Evolutionary conservation across 2,329 filamentous ascomycete species (phyloP).

Genomic region (Ophiostoma ips): DNA sequence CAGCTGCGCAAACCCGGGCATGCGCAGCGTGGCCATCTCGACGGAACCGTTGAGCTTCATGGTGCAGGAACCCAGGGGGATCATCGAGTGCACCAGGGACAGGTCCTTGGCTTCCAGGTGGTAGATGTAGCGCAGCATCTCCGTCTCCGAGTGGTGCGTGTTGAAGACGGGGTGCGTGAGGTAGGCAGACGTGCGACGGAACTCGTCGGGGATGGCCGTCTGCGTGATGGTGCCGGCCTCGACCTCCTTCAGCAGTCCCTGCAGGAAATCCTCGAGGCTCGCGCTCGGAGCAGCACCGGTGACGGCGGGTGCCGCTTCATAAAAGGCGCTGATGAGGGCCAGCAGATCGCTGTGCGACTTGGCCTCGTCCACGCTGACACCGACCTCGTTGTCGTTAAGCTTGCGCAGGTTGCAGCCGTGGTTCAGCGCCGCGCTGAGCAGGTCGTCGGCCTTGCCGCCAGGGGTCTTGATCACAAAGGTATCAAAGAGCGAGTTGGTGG

Average conservation of each 20-base stretch:
- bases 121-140: constrained; percentile 84
- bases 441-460: constrained; percentile 28
- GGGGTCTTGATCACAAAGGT: constrained; percentile 54
- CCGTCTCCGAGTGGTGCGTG: constrained; percentile 85
- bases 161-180: constrained; percentile 92
- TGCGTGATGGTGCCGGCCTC: constrained; percentile 16
- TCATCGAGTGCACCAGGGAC: constrained; percentile 93
- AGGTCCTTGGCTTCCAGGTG: constrained; percentile 90
- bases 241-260: constrained; percentile 24
- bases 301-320: constrained; percentile 5
- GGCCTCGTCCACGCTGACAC: constrained; percentile 64
- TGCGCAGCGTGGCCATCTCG: constrained; percentile 80
- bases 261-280: constrained; percentile 17
- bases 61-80: constrained; percentile 88
- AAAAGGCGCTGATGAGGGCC: constrained; percentile 10
- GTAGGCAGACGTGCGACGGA: constrained; percentile 61
- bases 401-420: constrained; percentile 46
- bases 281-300: background rate
- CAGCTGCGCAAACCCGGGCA: constrained; percentile 59
- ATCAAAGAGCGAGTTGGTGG: constrained; percentile 42
- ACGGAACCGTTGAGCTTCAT: constrained; percentile 96
- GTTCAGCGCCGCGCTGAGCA: constrained; percentile 34
- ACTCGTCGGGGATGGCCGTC: constrained; percentile 34
- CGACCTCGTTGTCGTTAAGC: constrained; percentile 34
- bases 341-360: constrained; percentile 18